Base-by-base conservation (phyloP, 2,329 filamentous ascomycete species). In the Cordyceps cicadae region DNA sequence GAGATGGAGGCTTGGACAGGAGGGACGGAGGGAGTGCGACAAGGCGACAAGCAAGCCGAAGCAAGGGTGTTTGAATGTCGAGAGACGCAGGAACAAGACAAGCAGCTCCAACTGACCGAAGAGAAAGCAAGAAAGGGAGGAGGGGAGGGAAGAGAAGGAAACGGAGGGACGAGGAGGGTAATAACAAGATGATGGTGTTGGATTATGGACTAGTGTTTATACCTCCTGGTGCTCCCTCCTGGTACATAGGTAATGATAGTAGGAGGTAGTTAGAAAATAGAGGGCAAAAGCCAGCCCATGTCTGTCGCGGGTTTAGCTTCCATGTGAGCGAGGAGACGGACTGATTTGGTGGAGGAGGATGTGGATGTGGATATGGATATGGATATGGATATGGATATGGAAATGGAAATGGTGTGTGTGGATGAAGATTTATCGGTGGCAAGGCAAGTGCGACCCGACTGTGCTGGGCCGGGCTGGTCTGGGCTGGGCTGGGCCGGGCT, bases 151-250 rank as follows among this genome's bases (percentile, higher is more conserved):
- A 32, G 24, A 49, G 21, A 53, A 29, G 21, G 41, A 48, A 41
- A 58, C 12, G 39, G 45, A 37, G 32, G 43, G 24, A 54, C 46
- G n/a, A 45, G 19, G 54, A 39, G 34, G 49, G 43, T 51, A 43
- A 52, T 52, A 45, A 55, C 5, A 17, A 43, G 53, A 34, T 26
- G 50, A 55, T 45, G 54, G 59, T 34, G 59, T 49, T 63, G 43
- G 54, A 26, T 26, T 48, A 62, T 62, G 43, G 54, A 21, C 41
- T 52, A 60, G 54, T 62, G 55, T 59, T 54, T 54, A 54, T 26
- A 46, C 14, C 24, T 24, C 24, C 24, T 24, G 24, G 24, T 24
- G 3, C 3, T 24, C 24, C 24, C 24, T 24, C 24, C 15, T 43
- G 15, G 39, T n/a, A n/a, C n/a, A n/a, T n/a, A 43, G 39, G 14